Base-by-base conservation (phyloP, 2,329 filamentous ascomycete genomes). In the Cephalotrichum gorgonifer region DNA sequence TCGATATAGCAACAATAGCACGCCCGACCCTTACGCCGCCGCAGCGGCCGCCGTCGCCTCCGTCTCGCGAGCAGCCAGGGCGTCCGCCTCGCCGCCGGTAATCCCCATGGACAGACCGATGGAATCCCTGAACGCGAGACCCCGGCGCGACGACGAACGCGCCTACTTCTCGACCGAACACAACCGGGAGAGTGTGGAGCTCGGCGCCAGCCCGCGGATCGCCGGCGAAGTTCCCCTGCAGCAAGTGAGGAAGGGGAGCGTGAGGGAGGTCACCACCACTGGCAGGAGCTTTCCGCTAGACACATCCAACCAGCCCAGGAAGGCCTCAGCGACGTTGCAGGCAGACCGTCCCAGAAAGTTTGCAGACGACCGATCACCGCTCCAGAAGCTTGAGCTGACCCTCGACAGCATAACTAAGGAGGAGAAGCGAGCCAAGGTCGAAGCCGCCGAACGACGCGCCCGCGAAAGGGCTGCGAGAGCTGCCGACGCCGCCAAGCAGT, bases 321-420 rank as follows among this genome's bases (percentile, higher is more conserved):
- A 63, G 58, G 60, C 63, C 20, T 68, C 72, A 5, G 51, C 61
- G 39, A 64, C 56, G 46, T 64, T 61, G 54, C 67, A 64, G 47
- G 61, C 64, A 55, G 67, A 70, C 55, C 69, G 72, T 55, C 68
- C 72, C 50, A 77, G 71, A 72, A 72, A 74, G 69, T 81, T 86
- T 67, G 86, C 91, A 59, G 76, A 84, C 50, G 85, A 94, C 62
- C 81, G 86, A 58, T 97, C 91, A 54, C 93, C 94, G 47, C 75
- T 98, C 47, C 91, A 98, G 66, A 93, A 85, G 70, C 78, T 98
- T 56, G 91, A 98, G 71, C 80, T 87, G 60, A 93, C 88, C 58
- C 76, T 97, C 60, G 86, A 85, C 64, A 89, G 86, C 67, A 91
- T 96, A 65, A 95, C 86, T 64, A 97, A 96, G 64, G 90, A 96